Evolutionary conservation across 345 rosid genomes (phyloP), one percentile per base, ranked within the genome.

Genomic region (Salix caprea): DNA sequence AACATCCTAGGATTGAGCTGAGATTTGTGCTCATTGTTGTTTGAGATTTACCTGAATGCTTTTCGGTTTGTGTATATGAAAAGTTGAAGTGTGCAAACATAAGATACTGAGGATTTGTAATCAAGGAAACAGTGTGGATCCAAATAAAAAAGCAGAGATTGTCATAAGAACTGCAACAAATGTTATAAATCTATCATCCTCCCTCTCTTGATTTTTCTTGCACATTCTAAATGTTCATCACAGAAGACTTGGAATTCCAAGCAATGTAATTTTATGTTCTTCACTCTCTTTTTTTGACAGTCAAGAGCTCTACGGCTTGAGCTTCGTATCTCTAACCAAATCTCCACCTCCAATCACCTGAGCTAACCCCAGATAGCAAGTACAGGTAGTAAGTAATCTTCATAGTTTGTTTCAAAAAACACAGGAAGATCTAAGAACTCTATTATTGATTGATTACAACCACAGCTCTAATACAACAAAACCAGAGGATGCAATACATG

Each of bases 21-120:
- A 28, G 19, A 73, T 34, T 54, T 44, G 37, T 71, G 52, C 56
- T 74, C 62, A 40, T 65, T 69, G 10, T 23, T 54, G 76, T 30
- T 67, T 74, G 65, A 30, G 72, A 37, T 73, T 73, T 15, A 54
- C 56, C n/a, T 58, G 54, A 58, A 56, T 56, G 66, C 61, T 52
- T 64, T 78, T 72, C 64, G 58, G 54, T 72, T 75, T 82, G 76
- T 76, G 69, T 72, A 69, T 39, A 40, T 54, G 67, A 54, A 62
- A 48, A 39, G 32, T 18, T 12, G 65, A 30, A 71, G 60, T 62
- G 30, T 40, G 58, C 16, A 62, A 42, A 28, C 42, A 26, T 5
- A 32, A 32, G 34, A 32, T 32, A 44, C 1, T 18, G 39, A 18
- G 24, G 36, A 28, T 42, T 8, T 64, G 67, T 74, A 46, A 72